Base-by-base conservation (phyloP, 2,329 filamentous ascomycete species). In the Verticillium alfalfae region DNA sequence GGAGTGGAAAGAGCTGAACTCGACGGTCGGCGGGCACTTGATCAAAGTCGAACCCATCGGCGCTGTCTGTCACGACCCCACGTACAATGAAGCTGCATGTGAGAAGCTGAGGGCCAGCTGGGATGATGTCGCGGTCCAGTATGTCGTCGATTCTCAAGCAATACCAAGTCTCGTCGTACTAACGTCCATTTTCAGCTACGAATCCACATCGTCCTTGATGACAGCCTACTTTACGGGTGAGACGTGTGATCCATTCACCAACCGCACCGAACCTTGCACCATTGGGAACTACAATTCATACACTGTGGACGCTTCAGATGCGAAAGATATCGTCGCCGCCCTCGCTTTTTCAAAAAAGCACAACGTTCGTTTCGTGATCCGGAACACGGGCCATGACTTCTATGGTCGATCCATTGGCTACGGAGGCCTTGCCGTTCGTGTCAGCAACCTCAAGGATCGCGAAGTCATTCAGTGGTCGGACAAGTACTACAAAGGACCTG, bases 351-450 rank as follows among this genome's bases (percentile, higher is more conserved):
- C 76, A 1, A 65, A 64, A 0, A 55, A 75, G 3, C 65, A 76
- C 55, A 79, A 80, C 63, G 74, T 83, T 49, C 75, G 80, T 1
- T 62, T 83, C 0, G 73, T 80, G 8, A 74, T 83, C 64, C 76
- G 76, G 64, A 81, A 81, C 65, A 82, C 80, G 0, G 80, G 80
- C 0, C 79, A 82, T 68, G 78, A 81, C 57, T 60, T 57, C 15
- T 39, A 74, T 2, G 78, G 79, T 9, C 72, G 73, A 34, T 72
- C 69, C 5, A 70, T 70, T 2, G 76, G 74, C 2, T 65, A 67
- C 0, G 73, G 75, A 1, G 67, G 70, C 2, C 69, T 79, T 9
- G 67, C 70, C 3, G 62, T 79, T 1, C 77, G 76, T 75, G 78
- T 72, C n/a, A 72, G 76, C 61, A 70, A 76, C 62, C 66, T 79